Base-by-base conservation (phyloP, 805 yeast species). In the Schizosaccharomyces lindneri region DNA sequence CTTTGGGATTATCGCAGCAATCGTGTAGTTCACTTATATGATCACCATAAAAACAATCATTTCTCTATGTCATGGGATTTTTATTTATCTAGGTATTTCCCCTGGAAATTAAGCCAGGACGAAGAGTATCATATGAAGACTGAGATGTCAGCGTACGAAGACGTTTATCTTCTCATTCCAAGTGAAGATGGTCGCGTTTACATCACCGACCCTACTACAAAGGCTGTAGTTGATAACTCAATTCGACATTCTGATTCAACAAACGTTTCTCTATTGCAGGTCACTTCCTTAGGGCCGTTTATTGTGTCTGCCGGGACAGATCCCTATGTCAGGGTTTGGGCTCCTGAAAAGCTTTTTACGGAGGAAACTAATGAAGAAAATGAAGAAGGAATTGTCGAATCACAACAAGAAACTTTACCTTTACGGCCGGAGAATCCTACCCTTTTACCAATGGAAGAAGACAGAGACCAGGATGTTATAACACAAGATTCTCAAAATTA, bases 1-100 rank as follows among this genome's bases (percentile, higher is more conserved):
- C 68, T 90, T 55, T 90, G 97, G 96, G 95, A 90, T 70, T 87
- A 85, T 70, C 80, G 86, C 79, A 78, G 80, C 65, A 86, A 87
- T 67, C 78, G 78, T 65, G 89, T 87, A 29, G 84, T 87, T 43
- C 86, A 87, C 69, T 86, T 95, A 0, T 84, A 77, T 66, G 63
- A 63, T 55, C 67, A 66, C 48, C 68, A 64, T 43, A 17, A 17
- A 17, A 27, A 36, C 4, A 24, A 6, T 17, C 31, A 36, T 19
- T 57, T 29, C 32, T 51, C 57, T 24, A 24, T 51, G 36, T 29
- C 31, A 0, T 21, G 31, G 57, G 57, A 29, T 24, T 51, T 7
- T 9, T 29, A 24, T 24, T 3, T 17, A 17, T 24, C 31, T 6
- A 21, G n/a, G 15, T 17, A 21, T 24, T 19, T 51, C 27, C 57